A percentile compares a stretch with the other conserved stretches of the same genome.
Evolutionary conservation across 2,329 filamentous ascomycete species (phyloP).

Genomic region (Hymenoscyphus linearis): DNA sequence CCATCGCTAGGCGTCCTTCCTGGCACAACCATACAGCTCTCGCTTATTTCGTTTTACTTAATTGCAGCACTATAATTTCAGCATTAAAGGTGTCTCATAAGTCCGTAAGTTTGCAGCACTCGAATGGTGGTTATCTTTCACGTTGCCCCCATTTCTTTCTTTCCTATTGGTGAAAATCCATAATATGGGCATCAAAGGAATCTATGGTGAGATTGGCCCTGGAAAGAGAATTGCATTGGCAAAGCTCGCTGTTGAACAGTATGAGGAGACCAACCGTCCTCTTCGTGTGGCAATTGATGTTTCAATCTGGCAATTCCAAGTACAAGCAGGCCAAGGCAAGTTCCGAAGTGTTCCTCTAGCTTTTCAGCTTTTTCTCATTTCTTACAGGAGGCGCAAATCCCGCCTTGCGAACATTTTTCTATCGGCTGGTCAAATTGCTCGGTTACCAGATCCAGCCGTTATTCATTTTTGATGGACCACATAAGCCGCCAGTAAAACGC

Average conservation of each 20-base stretch:
- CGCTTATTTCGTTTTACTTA: not conserved
- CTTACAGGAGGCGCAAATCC: slow-evolving; percentile 66
- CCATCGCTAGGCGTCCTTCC: not conserved
- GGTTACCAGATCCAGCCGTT: slow-evolving; percentile 75
- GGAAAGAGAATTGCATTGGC: slow-evolving; percentile 75
- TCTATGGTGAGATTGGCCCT: slow-evolving; percentile 83
- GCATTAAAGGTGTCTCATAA: not conserved
- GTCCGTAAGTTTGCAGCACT: not conserved
- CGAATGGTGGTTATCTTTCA: not conserved
- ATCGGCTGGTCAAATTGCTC: slow-evolving; percentile 74
- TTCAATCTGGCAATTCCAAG: slow-evolving; percentile 96
- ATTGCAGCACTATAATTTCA: not conserved
- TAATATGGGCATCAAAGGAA: slow-evolving; percentile 65
- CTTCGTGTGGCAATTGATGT: slow-evolving; percentile 88
- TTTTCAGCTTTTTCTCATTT: not conserved
- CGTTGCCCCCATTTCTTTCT: not conserved
- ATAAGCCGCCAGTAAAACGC: slow-evolving; percentile 83
- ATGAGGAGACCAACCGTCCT: slow-evolving; percentile 64
- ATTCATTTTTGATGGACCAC: slow-evolving; percentile 84
- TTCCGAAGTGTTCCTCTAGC: not conserved
- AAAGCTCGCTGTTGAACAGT: slow-evolving; percentile 73
- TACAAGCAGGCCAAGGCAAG: slow-evolving; percentile 70
- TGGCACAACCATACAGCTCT: not conserved
- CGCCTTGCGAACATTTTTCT: slow-evolving; percentile 86
- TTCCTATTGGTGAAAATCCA: not conserved